Conservation (phyloP, 306 rosid species). For the Senna siamea region DNA sequence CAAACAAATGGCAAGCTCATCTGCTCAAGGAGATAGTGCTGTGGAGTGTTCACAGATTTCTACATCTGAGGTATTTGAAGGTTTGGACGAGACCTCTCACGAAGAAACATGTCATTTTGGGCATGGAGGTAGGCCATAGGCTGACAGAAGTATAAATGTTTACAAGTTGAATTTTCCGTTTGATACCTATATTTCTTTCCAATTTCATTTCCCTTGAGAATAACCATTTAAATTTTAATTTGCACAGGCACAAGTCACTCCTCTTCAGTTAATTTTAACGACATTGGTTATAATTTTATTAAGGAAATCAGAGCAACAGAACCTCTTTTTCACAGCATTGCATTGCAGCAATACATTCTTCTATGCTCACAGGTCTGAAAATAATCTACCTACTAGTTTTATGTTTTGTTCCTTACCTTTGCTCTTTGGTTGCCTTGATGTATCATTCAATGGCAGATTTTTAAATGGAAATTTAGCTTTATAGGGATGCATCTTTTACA, state of each 20-base stretch:
- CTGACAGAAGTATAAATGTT: constrained; percentile 12
- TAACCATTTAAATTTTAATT: constrained; percentile 34
- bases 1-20: constrained; percentile 44
- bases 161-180: not conserved
- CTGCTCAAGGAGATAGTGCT: constrained; percentile 19
- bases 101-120: constrained; percentile 34
- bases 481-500: constrained; percentile 22
- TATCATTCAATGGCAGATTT: not conserved
- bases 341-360: constrained; percentile 91
- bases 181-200: constrained; percentile 26
- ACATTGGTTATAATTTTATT: constrained; percentile 64
- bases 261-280: constrained; percentile 50
- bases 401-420: not conserved
- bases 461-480: constrained; percentile 35
- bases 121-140: constrained; percentile 45
- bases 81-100: constrained; percentile 45
- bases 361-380: constrained; percentile 79
- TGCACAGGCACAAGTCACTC: constrained; percentile 46
- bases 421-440: constrained; percentile 2
- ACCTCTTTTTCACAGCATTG: constrained; percentile 69
- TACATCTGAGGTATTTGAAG: constrained; percentile 35
- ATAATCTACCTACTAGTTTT: constrained; percentile 15
- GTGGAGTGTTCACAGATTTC: constrained; percentile 36
- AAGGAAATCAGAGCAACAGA: constrained; percentile 50
- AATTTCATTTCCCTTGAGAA: constrained; percentile 11